Evolutionary conservation across 345 rosid species (phyloP).

Genomic region (Zanthoxylum bungeanum): DNA sequence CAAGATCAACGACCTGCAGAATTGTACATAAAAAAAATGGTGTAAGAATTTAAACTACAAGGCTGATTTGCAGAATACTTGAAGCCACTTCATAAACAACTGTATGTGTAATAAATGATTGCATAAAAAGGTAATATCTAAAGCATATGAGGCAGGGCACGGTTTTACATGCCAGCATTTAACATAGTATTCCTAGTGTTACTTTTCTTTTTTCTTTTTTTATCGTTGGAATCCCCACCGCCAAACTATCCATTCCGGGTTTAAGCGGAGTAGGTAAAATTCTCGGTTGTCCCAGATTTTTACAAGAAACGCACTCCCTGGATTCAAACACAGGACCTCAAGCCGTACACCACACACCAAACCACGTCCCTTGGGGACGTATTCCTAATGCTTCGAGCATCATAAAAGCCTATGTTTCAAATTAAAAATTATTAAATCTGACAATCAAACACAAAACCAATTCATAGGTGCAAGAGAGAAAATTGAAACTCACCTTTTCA

Average conservation of each 20-base stretch:
- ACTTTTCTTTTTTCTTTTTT: no score
- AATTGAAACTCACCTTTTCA: slow-evolving; percentile 41
- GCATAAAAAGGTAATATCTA: background rate
- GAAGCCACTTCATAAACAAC: background rate
- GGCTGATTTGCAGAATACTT: background rate
- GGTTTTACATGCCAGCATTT: background rate
- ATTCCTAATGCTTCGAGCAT: background rate
- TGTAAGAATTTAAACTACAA: background rate
- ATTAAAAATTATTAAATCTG: background rate
- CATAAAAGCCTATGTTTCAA: background rate
- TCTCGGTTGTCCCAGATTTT: no score
- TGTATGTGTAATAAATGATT: no score
- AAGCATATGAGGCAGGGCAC: background rate
- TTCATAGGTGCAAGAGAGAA: background rate
- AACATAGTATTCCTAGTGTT: background rate
- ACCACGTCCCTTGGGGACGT: no score
- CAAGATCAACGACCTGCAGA: slow-evolving; percentile 73
- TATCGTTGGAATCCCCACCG: no score
- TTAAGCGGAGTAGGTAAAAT: no score
- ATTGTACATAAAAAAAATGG: background rate
- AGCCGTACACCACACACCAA: no score
- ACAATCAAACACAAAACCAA: slow-evolving; percentile 5
- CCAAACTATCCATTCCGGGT: no score
- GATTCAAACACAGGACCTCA: no score
- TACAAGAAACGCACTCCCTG: no score